A percentile compares a stretch with the other conserved stretches of the same genome.
Evolutionary conservation across 2,329 filamentous ascomycete genomes (phyloP).

Genomic region (Neonectria sp.): DNA sequence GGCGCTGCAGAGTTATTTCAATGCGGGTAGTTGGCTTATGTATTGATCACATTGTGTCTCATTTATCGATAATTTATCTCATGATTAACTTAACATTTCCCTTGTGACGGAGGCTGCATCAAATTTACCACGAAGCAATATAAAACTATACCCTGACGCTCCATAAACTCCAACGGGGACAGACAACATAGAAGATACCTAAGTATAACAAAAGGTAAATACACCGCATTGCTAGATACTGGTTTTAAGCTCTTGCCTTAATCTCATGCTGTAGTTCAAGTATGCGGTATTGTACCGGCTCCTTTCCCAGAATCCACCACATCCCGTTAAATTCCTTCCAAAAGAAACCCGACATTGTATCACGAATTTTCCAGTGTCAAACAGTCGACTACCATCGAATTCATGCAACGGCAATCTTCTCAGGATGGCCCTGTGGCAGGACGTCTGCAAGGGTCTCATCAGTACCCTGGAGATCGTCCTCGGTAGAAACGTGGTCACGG

Average conservation of each 20-base stretch:
- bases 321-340: not conserved
- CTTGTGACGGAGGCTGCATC: no score
- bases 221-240: not conserved
- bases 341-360: not conserved
- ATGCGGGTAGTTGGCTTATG: not conserved
- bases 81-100: no score
- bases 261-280: not conserved
- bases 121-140: not conserved
- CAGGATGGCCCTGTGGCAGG: constrained; percentile 33
- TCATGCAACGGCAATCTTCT: constrained; percentile 29
- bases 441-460: constrained; percentile 88
- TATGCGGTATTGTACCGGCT: no score
- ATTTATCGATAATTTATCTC: no score
- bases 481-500: constrained; percentile 83
- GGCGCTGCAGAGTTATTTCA: not conserved
- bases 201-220: not conserved
- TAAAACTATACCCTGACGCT: not conserved
- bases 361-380: not conserved
- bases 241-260: not conserved
- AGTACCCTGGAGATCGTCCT: constrained; percentile 87
- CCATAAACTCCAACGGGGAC: no score
- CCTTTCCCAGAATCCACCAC: not conserved
- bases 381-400: not conserved
- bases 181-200: not conserved
- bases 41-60: not conserved